A percentile compares a stretch with the other conserved stretches of the same genome.
Evolutionary conservation across 441 rosid species (phyloP).

Genomic region (Pelargonium citronellum): DNA sequence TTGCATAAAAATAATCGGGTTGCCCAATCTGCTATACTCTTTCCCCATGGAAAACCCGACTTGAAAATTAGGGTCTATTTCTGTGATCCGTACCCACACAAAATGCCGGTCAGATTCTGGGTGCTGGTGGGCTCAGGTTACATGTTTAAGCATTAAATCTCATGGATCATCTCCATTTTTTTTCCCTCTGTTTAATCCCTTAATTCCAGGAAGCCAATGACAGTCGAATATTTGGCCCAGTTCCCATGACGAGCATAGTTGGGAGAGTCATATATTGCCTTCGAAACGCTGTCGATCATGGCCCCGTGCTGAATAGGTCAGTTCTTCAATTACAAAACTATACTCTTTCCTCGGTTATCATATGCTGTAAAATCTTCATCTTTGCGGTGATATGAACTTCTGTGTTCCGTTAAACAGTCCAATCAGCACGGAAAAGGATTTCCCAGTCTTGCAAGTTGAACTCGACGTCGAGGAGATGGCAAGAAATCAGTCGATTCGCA

Average conservation of each 20-base stretch:
- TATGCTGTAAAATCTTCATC: not conserved
- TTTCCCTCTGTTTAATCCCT: slow-evolving; percentile 5
- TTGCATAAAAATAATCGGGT: no score
- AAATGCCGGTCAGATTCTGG: no score
- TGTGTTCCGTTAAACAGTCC: slow-evolving; percentile 34
- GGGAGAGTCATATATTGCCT: slow-evolving; percentile 83
- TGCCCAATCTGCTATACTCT: no score
- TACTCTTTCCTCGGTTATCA: not conserved
- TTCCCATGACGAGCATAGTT: slow-evolving; percentile 58
- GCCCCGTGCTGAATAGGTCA: slow-evolving; percentile 84
- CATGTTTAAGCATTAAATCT: not conserved
- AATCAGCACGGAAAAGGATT: slow-evolving; percentile 55
- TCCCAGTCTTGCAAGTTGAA: slow-evolving; percentile 70
- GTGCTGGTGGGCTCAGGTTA: no score
- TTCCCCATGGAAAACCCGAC: no score
- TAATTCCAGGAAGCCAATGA: slow-evolving; percentile 70
- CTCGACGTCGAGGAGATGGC: slow-evolving; percentile 85
- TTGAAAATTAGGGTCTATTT: no score
- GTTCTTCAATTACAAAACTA: slow-evolving; percentile 11
- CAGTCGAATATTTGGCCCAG: slow-evolving; percentile 83
- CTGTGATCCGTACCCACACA: no score
- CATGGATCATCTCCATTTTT: not conserved
- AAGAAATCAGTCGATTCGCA: slow-evolving; percentile 32
- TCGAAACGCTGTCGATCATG: slow-evolving; percentile 80
- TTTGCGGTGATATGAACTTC: not conserved